phyloP scores from a whole-genome alignment of 1,139 yeast species.

The Geotrichum reessii region DNA sequence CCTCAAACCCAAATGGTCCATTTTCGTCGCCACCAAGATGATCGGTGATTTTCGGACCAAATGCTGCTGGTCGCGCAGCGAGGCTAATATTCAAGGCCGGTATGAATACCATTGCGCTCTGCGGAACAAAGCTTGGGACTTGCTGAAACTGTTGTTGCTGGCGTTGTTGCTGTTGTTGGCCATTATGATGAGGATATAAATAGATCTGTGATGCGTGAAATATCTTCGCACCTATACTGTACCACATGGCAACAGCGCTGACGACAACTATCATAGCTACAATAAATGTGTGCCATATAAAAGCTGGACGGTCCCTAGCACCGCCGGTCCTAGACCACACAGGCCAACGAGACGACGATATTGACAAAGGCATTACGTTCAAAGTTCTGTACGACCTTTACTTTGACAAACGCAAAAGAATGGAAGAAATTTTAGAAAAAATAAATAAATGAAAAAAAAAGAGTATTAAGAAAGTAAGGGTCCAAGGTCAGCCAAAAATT shows the following conservation, averaged over 20 bases:
- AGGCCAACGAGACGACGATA: not conserved
- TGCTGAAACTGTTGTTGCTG: not conserved
- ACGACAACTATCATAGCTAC: not conserved
- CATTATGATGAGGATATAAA: not conserved
- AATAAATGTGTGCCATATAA: not conserved
- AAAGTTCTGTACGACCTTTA: not conserved
- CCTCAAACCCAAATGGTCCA: not conserved
- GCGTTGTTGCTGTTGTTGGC: not conserved
- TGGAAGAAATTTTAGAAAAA: not conserved
- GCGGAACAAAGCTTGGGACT: conserved; percentile 29
- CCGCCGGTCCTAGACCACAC: not conserved
- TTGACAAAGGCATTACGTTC: not conserved
- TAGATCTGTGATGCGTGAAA: not conserved
- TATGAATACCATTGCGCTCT: conserved; percentile 26
- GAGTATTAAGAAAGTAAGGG: not conserved
- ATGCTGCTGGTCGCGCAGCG: conserved; percentile 36
- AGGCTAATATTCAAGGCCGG: conserved; percentile 29
- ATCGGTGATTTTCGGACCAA: conserved; percentile 32
- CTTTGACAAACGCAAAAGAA: not conserved
- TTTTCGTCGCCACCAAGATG: not conserved
- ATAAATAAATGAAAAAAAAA: not conserved
- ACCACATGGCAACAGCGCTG: conserved; percentile 1
- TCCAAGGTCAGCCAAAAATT: not conserved
- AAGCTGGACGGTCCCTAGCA: not conserved
- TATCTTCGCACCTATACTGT: not conserved